Percentiles rank a stretch among this genome's conserved stretches.
Conservation (phyloP, 2,329 filamentous ascomycete species). For the Penicillium glabrum region DNA sequence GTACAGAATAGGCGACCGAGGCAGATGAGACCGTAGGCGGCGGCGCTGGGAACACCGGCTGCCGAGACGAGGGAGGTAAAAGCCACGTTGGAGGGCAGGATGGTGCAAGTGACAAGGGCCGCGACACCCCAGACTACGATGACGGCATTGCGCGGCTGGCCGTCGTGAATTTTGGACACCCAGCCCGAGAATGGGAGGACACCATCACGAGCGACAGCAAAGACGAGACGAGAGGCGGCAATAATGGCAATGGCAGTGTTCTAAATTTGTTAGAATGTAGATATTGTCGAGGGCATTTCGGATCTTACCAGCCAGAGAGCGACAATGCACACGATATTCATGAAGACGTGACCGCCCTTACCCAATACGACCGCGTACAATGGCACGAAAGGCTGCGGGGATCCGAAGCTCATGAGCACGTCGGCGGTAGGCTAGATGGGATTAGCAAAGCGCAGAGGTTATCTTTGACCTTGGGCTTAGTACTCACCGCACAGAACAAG, state of each 20-base stretch:
- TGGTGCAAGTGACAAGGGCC: conserved; percentile 58
- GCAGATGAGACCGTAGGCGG: conserved; percentile 54
- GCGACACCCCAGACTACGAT: conserved; percentile 58
- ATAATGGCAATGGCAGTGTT: conserved; percentile 62
- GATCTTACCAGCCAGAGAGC: conserved; percentile 23
- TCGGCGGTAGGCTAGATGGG: conserved; percentile 50
- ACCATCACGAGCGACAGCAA: conserved; percentile 44
- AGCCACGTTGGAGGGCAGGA: conserved; percentile 55
- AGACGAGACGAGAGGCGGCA: conserved; percentile 59
- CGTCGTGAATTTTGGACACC: conserved; percentile 56
- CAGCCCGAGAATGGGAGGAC: conserved; percentile 60
- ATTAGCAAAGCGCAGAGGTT: conserved; percentile 1
- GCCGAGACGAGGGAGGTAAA: conserved; percentile 57
- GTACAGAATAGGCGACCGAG: conserved; percentile 51
- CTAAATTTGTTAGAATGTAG: conserved; percentile 21
- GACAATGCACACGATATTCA: conserved; percentile 54
- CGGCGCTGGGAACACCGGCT: conserved; percentile 53
- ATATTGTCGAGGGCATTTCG: neutral
- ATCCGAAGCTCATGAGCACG: conserved; percentile 54
- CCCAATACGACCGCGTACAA: conserved; percentile 60
- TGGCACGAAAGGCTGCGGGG: conserved; percentile 59
- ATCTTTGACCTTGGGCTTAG: neutral
- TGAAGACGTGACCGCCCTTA: conserved; percentile 58
- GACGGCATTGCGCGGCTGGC: conserved; percentile 61
- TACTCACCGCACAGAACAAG: conserved; percentile 52